phyloP scores from a whole-genome alignment of 2,329 filamentous ascomycete species.

The Blastomyces gilchristii region DNA sequence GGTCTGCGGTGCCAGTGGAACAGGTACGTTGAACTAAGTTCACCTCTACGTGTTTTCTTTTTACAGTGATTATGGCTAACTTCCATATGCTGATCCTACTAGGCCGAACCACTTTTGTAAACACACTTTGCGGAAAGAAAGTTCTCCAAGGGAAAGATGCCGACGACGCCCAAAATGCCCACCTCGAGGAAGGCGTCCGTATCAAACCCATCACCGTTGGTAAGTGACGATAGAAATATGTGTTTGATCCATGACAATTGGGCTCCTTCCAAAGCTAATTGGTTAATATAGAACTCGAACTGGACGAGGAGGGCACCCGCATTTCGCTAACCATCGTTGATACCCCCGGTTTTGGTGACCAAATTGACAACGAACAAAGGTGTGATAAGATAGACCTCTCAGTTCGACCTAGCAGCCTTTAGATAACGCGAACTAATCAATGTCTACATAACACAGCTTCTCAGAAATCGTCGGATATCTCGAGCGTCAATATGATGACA shows the following conservation, averaged over 20 bases:
- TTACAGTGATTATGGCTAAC: slow-evolving; percentile 15
- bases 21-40: slow-evolving; percentile 53
- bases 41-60: background rate
- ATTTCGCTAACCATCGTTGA: slow-evolving; percentile 98
- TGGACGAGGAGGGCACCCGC: slow-evolving; percentile 96
- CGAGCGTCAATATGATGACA: slow-evolving; percentile 98
- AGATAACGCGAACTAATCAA: slow-evolving; percentile 10
- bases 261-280: slow-evolving; percentile 24
- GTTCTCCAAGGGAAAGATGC: slow-evolving; percentile 86
- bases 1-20: slow-evolving; percentile 98
- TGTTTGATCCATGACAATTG: slow-evolving; percentile 9
- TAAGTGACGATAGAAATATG: slow-evolving; percentile 40
- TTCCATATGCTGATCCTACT: slow-evolving; percentile 12
- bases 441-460: slow-evolving; percentile 52
- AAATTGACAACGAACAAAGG: slow-evolving; percentile 98
- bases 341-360: slow-evolving; percentile 95
- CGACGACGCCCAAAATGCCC: slow-evolving; percentile 78
- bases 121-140: slow-evolving; percentile 93
- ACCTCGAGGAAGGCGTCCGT: slow-evolving; percentile 92
- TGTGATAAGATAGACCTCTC: slow-evolving; percentile 34
- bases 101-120: slow-evolving; percentile 98
- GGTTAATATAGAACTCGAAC: slow-evolving; percentile 60
- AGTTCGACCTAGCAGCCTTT: slow-evolving; percentile 13
- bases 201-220: slow-evolving; percentile 98
- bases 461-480: slow-evolving; percentile 96